phyloP scores from a whole-genome alignment of 768 basidiomycete genomes.

The Mycena venus region DNA sequence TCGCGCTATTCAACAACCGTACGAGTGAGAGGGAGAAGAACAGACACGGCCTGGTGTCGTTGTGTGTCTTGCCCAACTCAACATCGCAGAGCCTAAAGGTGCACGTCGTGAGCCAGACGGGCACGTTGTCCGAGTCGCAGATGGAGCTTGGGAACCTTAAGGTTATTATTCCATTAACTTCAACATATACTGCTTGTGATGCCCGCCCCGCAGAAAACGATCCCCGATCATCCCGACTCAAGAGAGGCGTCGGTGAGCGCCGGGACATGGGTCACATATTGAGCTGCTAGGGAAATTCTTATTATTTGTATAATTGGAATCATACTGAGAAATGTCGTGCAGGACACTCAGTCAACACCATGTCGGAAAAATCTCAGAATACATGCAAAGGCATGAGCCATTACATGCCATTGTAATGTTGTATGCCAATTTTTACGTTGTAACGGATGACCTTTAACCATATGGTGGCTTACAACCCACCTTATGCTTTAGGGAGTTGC shows the following conservation, averaged over 20 bases:
- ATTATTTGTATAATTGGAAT: not conserved
- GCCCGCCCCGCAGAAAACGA: constrained; percentile 9
- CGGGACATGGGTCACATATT: not conserved
- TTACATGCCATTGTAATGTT: too few species aligned
- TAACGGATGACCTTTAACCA: too few species aligned
- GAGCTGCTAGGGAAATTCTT: constrained; percentile 1
- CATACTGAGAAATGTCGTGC: not conserved
- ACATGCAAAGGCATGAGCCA: too few species aligned
- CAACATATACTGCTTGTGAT: not conserved
- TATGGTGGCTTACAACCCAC: too few species aligned
- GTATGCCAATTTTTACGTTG: too few species aligned
- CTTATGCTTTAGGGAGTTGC: too few species aligned
- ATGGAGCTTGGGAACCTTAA: constrained; percentile 13
- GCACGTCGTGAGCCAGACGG: constrained; percentile 11
- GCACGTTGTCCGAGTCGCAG: constrained; percentile 5
- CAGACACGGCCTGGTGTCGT: constrained; percentile 8
- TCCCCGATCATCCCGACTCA: constrained; percentile 9
- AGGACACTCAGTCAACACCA: not conserved
- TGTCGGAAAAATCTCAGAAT: too few species aligned
- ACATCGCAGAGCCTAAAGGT: constrained; percentile 5
- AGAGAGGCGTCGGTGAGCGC: constrained; percentile 10
- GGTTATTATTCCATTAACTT: constrained; percentile 11
- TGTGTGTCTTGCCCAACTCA: not conserved
- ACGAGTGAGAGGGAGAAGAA: constrained; percentile 8
- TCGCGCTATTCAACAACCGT: constrained; percentile 32